Conservation (phyloP, 305 asterid genomes). For the Fraxinus albicans region DNA sequence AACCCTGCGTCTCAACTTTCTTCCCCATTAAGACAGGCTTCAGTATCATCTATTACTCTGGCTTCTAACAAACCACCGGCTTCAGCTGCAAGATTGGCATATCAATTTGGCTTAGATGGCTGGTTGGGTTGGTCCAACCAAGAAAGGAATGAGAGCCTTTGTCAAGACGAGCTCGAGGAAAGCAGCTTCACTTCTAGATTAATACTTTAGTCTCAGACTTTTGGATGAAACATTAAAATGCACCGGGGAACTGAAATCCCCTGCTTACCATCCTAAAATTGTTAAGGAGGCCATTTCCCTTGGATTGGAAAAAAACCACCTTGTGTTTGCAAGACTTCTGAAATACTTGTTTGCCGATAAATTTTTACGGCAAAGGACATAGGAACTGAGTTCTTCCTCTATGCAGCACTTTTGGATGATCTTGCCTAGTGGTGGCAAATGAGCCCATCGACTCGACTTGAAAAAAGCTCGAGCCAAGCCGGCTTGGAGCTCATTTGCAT, state of each 20-base stretch:
- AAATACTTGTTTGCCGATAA: constrained; percentile 46
- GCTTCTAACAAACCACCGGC: constrained; percentile 41
- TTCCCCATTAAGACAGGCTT: constrained; percentile 31
- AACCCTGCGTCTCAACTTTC: constrained; percentile 42
- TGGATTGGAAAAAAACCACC: constrained; percentile 80
- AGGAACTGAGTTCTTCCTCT: constrained; percentile 43
- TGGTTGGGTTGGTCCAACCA: no score
- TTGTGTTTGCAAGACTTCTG: constrained; percentile 50
- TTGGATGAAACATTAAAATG: constrained; percentile 82
- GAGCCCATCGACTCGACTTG: no score
- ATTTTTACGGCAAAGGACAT: constrained; percentile 49
- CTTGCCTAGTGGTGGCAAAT: constrained; percentile 32
- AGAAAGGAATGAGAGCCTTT: no score
- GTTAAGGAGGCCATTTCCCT: constrained; percentile 69
- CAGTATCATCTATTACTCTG: constrained; percentile 26
- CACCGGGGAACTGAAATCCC: constrained; percentile 72
- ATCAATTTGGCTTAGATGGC: no score
- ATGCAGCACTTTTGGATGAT: constrained; percentile 63
- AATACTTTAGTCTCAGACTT: constrained; percentile 54
- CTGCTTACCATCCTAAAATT: constrained; percentile 59
- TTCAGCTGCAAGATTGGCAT: constrained; percentile 27
- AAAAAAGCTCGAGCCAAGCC: no score
- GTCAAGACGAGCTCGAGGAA: constrained; percentile 49
- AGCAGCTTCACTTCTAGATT: constrained; percentile 64
- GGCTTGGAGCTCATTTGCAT: no score